A percentile compares a stretch with the other conserved stretches of the same genome.
Evolutionary conservation across 2,329 filamentous ascomycete species (phyloP).

Genomic region (Sporothrix inflata): DNA sequence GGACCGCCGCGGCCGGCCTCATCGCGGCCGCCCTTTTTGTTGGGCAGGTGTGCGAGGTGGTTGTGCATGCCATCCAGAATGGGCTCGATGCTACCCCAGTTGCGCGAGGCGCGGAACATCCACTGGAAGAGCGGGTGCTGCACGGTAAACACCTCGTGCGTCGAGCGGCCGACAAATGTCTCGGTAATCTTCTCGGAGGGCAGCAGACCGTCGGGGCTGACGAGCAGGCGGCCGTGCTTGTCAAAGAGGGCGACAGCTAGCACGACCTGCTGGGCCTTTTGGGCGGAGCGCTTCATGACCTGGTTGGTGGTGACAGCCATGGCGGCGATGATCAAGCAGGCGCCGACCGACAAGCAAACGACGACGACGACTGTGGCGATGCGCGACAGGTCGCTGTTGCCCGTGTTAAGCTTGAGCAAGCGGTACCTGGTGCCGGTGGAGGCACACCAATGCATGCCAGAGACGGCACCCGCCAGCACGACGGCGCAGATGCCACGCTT

Average conservation of each 20-base stretch:
- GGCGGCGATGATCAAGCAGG: slow-evolving; percentile 62
- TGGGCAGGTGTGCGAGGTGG: slow-evolving; percentile 62
- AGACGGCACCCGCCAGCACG: slow-evolving; percentile 73
- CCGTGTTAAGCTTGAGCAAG: slow-evolving; percentile 52
- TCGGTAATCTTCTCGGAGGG: slow-evolving; percentile 79
- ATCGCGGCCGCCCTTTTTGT: slow-evolving; percentile 31
- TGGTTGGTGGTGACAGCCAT: slow-evolving; percentile 59
- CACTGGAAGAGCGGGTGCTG: slow-evolving; percentile 82
- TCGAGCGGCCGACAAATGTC: slow-evolving; percentile 69
- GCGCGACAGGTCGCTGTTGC: slow-evolving; percentile 52
- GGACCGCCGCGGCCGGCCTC: not conserved
- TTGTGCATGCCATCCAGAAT: slow-evolving; percentile 72
- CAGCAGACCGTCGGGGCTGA: slow-evolving; percentile 69
- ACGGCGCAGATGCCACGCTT: slow-evolving; percentile 69
- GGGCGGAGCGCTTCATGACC: slow-evolving; percentile 56
- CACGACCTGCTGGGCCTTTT: slow-evolving; percentile 64
- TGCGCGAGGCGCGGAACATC: slow-evolving; percentile 79
- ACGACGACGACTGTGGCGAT: slow-evolving; percentile 74
- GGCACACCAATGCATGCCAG: slow-evolving; percentile 87
- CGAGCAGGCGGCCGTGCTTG: slow-evolving; percentile 65
- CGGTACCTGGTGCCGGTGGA: slow-evolving; percentile 71
- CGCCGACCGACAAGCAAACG: slow-evolving; percentile 66
- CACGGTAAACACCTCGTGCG: slow-evolving; percentile 70
- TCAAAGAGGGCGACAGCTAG: slow-evolving; percentile 69
- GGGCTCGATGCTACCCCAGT: slow-evolving; percentile 71